Base-by-base conservation (phyloP, 1,284 basidiomycete species). In the Irpex rosettiformis region DNA sequence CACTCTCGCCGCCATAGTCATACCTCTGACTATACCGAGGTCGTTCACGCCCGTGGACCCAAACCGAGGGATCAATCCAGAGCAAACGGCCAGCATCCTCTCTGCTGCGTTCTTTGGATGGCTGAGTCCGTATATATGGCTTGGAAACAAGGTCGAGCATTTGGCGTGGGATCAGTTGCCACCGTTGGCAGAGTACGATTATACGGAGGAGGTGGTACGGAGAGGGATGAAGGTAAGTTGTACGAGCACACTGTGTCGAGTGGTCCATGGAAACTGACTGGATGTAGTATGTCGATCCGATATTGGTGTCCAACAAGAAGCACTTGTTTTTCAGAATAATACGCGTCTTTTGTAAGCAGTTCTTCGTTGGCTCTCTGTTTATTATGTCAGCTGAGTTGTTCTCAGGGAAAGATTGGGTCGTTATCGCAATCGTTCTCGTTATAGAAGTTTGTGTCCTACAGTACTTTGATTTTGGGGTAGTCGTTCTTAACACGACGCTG, bases 31-130 rank as follows among this genome's bases (percentile, higher is more conserved):
- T 51, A 71, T 74, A n/a, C 82, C 83, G 11, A 73, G 78, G 7
- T 65, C 62, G 11, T 82, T 80, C 61, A 65, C 75, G 0, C 79
- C 82, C 0, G 64, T 73, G 2, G 75, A 81, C 79, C 66, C 77
- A 43, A 76, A 77, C 1, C 65, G 72, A 3, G 66, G 73, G 18
- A 76, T 79, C 5, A 86, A 84, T 69, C 81, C 85, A 7, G 87
- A 91, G 65, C 87, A 90, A 66, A 86, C 82, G 0, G 80, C 85
- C 0, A 82, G 85, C 0, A 72, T 83, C 56, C 64, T 86, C 18
- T 86, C 82, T 2, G 72, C 84, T 59, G 51, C 79, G 21, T 75
- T 82, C 33, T 91, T 79, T 72, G 74, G 76, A 33, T 91, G 83
- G 74, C 72, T 91, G n/a, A 70, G 74, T 56, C 64, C 64, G 13